phyloP scores from a whole-genome alignment of 306 rosid species.

The Rubus idaeus region DNA sequence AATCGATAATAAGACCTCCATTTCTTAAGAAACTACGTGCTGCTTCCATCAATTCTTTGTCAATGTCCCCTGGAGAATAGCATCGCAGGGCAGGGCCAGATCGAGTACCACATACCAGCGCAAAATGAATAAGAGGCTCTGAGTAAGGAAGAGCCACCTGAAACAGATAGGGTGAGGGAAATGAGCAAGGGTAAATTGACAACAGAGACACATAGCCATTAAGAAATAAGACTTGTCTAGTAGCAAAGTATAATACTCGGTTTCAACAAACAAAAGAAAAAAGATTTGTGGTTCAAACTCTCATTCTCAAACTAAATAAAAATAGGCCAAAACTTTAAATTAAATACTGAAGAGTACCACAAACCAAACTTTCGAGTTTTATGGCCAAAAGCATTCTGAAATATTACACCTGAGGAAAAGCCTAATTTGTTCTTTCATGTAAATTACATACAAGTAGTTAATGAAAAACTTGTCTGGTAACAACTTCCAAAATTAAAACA shows the following conservation, averaged over 20 bases:
- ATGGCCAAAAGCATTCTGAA: slow-evolving; percentile 1
- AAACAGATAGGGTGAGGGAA: slow-evolving; percentile 17
- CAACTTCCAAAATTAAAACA: background rate
- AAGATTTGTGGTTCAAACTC: background rate
- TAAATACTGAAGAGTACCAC: background rate
- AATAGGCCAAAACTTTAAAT: background rate
- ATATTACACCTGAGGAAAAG: background rate
- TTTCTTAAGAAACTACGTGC: slow-evolving; percentile 61
- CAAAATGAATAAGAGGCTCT: slow-evolving; percentile 89
- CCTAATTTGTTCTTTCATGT: background rate
- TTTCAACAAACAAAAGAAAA: background rate
- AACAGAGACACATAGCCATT: background rate
- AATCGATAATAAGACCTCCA: slow-evolving; percentile 61
- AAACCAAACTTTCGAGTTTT: background rate
- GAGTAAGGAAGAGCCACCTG: slow-evolving; percentile 84
- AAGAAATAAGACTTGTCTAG: background rate
- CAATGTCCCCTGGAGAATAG: slow-evolving; percentile 75
- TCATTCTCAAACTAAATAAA: slow-evolving; percentile 1
- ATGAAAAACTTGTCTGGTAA: background rate
- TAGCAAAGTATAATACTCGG: background rate
- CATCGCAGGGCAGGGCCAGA: slow-evolving; percentile 77
- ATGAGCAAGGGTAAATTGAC: background rate
- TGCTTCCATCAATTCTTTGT: slow-evolving; percentile 72
- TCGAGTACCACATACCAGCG: slow-evolving; percentile 71
- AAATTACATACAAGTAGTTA: background rate